phyloP scores from a whole-genome alignment of 768 basidiomycete species.

The Termitomyces sp. region DNA sequence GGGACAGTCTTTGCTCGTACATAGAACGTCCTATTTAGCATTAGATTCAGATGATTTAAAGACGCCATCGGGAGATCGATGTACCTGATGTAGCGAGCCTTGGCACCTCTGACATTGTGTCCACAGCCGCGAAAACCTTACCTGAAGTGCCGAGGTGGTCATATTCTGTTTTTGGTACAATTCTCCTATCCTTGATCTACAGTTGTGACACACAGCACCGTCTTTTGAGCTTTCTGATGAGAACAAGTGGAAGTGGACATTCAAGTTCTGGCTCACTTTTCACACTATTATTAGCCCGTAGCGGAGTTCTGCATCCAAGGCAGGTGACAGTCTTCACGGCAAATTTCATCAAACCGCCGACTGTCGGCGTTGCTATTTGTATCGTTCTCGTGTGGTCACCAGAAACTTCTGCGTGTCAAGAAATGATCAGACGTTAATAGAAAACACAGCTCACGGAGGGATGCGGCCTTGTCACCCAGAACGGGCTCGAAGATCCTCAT shows the following conservation, averaged over 20 bases:
- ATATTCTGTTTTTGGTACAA: constrained; percentile 88
- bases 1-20: constrained; percentile 95
- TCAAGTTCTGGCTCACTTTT: constrained; percentile 38
- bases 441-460: constrained; percentile 55
- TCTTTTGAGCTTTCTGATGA: constrained; percentile 36
- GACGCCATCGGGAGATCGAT: constrained; percentile 1
- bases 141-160: constrained; percentile 73
- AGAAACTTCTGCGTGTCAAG: constrained; percentile 52
- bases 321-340: constrained; percentile 95
- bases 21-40: constrained; percentile 77
- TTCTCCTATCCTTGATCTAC: constrained; percentile 78
- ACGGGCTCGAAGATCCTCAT: constrained; percentile 99
- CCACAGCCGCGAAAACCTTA: constrained; percentile 93
- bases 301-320: constrained; percentile 89
- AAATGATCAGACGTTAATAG: not conserved
- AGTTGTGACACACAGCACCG: constrained; percentile 94
- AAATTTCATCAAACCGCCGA: constrained; percentile 98
- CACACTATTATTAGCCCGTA: constrained; percentile 72
- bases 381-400: constrained; percentile 96
- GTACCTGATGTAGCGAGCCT: constrained; percentile 91
- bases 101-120: constrained; percentile 99
- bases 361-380: constrained; percentile 92
- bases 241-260: not conserved
- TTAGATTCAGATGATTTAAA: not conserved
- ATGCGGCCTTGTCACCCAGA: constrained; percentile 84